Evolutionary conservation across 2,329 filamentous ascomycete species (phyloP), one percentile per base, ranked within the genome.

Genomic region (Stromatinia cepivora): DNA sequence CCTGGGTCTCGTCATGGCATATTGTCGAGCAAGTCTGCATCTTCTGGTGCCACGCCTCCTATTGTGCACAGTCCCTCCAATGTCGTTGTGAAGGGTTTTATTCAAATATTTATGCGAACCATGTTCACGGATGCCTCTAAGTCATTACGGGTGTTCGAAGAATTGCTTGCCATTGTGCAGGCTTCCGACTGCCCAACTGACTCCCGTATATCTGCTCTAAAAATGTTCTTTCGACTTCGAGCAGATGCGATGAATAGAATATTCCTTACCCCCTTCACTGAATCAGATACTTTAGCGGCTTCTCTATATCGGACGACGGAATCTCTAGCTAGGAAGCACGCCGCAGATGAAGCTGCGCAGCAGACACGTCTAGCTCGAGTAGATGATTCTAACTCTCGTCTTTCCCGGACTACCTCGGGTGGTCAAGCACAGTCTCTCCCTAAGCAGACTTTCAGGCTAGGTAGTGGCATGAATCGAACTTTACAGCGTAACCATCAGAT

Each of bases 181-280:
- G 85, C 85, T 22, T 83, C 82, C 39, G 81, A 84, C 45, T 87
- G 86, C 71, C 90, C 91, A 70, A 82, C 85, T 9, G 89, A 92
- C 79, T 89, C 91, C 65, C 89, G 92, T 9, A 81, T 95, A 36
- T 89, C 88, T 17, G 89, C 90, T 3, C 87, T 94, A 83, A 93
- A 92, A 75, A 81, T 94, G 56, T 82, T 97, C 2, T 94, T 96
- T 77, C 88, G 94, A 56, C 82, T 97, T 42, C 87, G 94, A 70
- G 92, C 93, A 31, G 93, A 97, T 79, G 92, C 91, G 78, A 88
- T 90, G 13, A 88, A 94, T 73, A 86, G 89, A 57, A 85, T 97
- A 5, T 92, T 90, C 70, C 82, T 97, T 66, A 88, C 88, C 10
- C 81, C 86, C 46, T 86, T 87, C 42, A 87, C 90, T 1, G 92